Evolutionary conservation across 2,329 filamentous ascomycete species (phyloP).

Genomic region (Pseudogymnoascus sp.): DNA sequence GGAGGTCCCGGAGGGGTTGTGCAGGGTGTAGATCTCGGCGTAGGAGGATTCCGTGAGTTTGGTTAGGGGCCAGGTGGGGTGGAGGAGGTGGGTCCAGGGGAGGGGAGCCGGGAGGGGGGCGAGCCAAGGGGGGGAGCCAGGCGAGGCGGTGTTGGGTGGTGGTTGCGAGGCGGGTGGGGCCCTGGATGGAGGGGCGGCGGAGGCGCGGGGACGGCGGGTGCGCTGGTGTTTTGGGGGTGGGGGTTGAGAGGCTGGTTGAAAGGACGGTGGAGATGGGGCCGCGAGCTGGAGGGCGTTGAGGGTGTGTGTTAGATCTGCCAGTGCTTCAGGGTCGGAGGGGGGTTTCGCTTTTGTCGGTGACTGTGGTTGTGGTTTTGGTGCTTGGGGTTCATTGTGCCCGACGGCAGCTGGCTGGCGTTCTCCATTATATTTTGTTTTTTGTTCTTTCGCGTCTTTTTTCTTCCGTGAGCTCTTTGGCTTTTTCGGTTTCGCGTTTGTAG

Average conservation of each 20-base stretch:
- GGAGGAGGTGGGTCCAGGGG: constrained; percentile 52
- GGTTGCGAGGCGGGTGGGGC: background rate
- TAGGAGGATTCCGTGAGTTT: constrained; percentile 64
- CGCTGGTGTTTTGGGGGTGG: background rate
- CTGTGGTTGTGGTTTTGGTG: background rate
- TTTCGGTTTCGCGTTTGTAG: background rate
- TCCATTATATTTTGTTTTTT: background rate
- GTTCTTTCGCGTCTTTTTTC: background rate
- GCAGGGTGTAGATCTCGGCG: constrained; percentile 58
- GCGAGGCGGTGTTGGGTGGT: background rate
- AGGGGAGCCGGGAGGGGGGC: constrained; percentile 19
- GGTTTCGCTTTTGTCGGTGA: background rate
- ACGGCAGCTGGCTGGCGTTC: background rate
- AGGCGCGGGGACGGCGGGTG: background rate
- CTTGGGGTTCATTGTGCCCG: background rate
- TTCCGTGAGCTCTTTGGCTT: background rate
- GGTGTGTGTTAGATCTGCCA: background rate
- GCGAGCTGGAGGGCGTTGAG: background rate
- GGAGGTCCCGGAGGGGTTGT: constrained; percentile 51
- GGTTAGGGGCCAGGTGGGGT: constrained; percentile 43
- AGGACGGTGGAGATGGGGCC: background rate
- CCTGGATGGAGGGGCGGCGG: no score
- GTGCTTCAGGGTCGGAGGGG: background rate
- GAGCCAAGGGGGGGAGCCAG: constrained; percentile 9
- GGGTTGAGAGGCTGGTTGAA: background rate